Base-by-base conservation (phyloP, 805 yeast genomes). In the Wickerhamiella sergipiensis region DNA sequence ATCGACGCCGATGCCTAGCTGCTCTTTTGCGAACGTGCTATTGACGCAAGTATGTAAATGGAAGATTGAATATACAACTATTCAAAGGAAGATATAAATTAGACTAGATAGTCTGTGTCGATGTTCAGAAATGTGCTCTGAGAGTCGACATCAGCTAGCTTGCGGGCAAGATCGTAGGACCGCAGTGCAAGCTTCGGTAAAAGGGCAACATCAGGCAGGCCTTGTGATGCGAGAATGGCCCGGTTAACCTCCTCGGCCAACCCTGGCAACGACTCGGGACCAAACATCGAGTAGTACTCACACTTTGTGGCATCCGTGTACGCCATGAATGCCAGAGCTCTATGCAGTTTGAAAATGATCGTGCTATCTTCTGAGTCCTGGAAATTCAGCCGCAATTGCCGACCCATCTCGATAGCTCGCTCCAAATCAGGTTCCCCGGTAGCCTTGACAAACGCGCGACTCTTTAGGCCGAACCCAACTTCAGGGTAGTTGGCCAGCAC, bases 401-500 rank as follows among this genome's bases (percentile, higher is more conserved):
- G 48, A 46, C 53, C 26, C 2, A 53, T 50, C 2, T 31, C 47
- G 23, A 46, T 60, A 51, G 43, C 59, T 55, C 10, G 17, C 12
- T 47, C 64, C 61, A 48, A 26, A 12, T 26, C 52, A n/a, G 38
- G 13, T 5, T 31, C 33, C 15, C 44, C 42, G 42, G 78, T 67
- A 53, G 71, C 52, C 53, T 69, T 69, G 8, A 72, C 65, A 53
- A 78, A 68, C 59, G 71, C 70, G 23, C 71, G 62, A 52, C 78
- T 71, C 29, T 66, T 56, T 47, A 78, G 59, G 54, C 67, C 66
- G 59, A 78, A 75, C 26, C 62, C 47, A 19, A 76, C 61, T 17
- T 59, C 60, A 10, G 60, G 59, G 52, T 68, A 61, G 3, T 59
- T 54, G 8, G 52, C 50, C 43, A 75, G 63, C 9, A 74, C 67